These are phyloP conservation scores for Hansenula lynferdii DNA, from an alignment of 1,139 yeast species.

Conservation along the genomic window DNA sequence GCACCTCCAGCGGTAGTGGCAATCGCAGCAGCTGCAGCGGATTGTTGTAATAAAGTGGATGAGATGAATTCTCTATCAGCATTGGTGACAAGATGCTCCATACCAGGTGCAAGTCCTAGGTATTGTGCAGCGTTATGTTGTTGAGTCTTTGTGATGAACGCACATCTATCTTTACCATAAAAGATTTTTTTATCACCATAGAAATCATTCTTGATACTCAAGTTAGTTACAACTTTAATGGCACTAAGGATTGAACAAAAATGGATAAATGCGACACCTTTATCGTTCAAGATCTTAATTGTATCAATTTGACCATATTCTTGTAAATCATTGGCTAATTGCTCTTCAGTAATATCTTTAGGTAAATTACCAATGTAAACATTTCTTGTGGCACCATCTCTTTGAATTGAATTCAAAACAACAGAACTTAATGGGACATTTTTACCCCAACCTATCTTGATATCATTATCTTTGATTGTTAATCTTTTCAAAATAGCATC, in stretches of 20 bases:
- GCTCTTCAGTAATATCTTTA: conserved; percentile 53
- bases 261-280: conserved; percentile 82
- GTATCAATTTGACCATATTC: conserved; percentile 82
- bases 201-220: conserved; percentile 48
- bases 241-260: conserved; percentile 83
- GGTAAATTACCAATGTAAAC: conserved; percentile 80
- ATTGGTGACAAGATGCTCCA: conserved; percentile 77
- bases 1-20: conserved; percentile 77
- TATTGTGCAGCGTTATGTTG: conserved; percentile 97
- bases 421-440: conserved; percentile 63
- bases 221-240: conserved; percentile 72
- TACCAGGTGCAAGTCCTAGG: conserved; percentile 84
- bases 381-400: conserved; percentile 88
- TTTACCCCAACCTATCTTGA: conserved; percentile 78
- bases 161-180: conserved; percentile 88
- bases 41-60: conserved; percentile 51
- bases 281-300: conserved; percentile 67
- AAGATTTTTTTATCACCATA: conserved; percentile 64
- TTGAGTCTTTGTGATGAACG: conserved; percentile 83
- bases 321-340: conserved; percentile 58
- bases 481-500: conserved; percentile 50
- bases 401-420: conserved; percentile 68
- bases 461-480: conserved; percentile 45
- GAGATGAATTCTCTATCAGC: conserved; percentile 67
- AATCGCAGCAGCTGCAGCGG: conserved; percentile 75